Conservation (phyloP, 202 grass and related monocot genomes). For the Musa balbisiana region DNA sequence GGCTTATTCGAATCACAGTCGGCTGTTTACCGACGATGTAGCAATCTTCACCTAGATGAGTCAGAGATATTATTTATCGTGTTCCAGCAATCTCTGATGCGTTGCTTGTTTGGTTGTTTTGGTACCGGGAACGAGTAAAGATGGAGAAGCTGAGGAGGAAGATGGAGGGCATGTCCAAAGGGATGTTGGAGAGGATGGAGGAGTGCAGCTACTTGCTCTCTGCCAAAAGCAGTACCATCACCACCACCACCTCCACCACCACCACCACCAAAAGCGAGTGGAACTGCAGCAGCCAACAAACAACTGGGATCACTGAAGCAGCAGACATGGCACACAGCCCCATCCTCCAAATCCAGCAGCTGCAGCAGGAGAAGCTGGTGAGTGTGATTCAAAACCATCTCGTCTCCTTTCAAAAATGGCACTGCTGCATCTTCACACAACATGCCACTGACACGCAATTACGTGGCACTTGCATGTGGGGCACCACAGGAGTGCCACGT, state of each 20-base stretch:
- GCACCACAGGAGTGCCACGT: constrained; percentile 15
- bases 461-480: constrained; percentile 24
- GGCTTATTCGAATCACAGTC: not conserved
- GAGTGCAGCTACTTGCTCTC: constrained; percentile 49
- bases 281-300: constrained; percentile 37
- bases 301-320: not conserved
- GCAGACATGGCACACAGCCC: not conserved
- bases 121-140: constrained; percentile 24
- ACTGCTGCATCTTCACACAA: not conserved
- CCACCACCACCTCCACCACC: constrained; percentile 24
- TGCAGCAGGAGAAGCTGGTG: constrained; percentile 24
- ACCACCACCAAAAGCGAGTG: constrained; percentile 27
- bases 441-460: not conserved
- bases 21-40: not conserved
- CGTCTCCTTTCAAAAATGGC: not conserved
- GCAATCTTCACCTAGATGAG: not conserved
- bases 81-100: not conserved
- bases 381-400: constrained; percentile 18
- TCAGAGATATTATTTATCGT: not conserved
- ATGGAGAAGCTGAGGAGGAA: constrained; percentile 71
- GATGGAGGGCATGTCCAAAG: constrained; percentile 86
- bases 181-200: constrained; percentile 68
- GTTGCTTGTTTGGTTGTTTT: not conserved
- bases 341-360: constrained; percentile 17
- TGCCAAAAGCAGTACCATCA: constrained; percentile 18